Evolutionary conservation across 2,329 filamentous ascomycete species (phyloP).

Genomic region (Scytalidium sp.): DNA sequence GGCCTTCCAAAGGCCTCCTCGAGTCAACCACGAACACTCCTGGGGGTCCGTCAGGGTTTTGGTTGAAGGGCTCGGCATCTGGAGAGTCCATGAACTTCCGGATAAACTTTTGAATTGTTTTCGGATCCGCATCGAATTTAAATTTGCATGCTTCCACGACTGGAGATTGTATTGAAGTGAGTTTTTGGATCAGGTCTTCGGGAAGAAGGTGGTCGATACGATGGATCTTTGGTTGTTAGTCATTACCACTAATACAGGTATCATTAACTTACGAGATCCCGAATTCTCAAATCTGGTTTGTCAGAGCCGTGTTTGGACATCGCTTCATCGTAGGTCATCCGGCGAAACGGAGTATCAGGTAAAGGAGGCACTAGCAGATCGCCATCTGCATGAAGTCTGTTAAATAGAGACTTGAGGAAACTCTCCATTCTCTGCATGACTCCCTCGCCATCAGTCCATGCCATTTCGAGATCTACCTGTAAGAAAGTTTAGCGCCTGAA

Average conservation of each 20-base stretch:
- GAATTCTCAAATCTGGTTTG: conserved; percentile 85
- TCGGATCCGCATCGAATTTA: conserved; percentile 48
- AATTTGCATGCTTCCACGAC: conserved; percentile 75
- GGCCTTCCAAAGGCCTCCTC: conserved; percentile 69
- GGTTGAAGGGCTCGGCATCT: conserved; percentile 52
- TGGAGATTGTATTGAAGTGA: conserved; percentile 66
- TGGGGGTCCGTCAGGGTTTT: conserved; percentile 74
- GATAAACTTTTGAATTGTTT: conserved; percentile 59
- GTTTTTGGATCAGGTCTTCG: conserved; percentile 67
- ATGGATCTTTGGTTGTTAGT: conserved; percentile 52
- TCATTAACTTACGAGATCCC: conserved; percentile 52
- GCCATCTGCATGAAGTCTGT: conserved; percentile 8
- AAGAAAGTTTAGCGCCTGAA: conserved; percentile 5
- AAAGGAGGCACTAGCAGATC: conserved; percentile 5
- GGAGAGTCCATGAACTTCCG: conserved; percentile 68
- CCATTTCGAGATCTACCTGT: conserved; percentile 89
- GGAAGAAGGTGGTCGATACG: conserved; percentile 62
- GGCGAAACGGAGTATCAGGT: conserved; percentile 13
- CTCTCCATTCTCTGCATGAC: conserved; percentile 53
- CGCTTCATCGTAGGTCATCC: conserved; percentile 67
- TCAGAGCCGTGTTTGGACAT: conserved; percentile 84
- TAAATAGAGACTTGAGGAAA: conserved; percentile 22
- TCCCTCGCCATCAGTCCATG: conserved; percentile 70
- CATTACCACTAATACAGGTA: not conserved
- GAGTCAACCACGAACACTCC: conserved; percentile 75